These are phyloP conservation scores for Tilletia horrida DNA, from an alignment of 1,284 basidiomycete species.

Conservation along the genomic window DNA sequence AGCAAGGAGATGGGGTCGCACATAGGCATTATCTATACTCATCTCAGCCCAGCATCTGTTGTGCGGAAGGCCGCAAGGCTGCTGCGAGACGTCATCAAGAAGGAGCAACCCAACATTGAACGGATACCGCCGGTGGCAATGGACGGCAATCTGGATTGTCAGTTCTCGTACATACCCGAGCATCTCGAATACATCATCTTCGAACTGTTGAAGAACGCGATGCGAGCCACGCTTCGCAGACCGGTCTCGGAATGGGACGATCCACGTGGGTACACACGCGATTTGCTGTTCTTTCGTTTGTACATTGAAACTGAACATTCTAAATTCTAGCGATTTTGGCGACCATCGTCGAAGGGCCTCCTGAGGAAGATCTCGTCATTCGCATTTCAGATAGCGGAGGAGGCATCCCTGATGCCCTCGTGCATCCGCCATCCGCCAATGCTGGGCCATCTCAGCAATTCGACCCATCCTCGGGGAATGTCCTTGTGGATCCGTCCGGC, in stretches of 20 bases:
- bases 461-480: too few species aligned
- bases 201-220: conserved; percentile 76
- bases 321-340: conserved; percentile 29
- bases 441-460: too few species aligned
- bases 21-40: conserved; percentile 82
- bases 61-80: conserved; percentile 65
- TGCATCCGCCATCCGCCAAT: background rate
- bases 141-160: conserved; percentile 70
- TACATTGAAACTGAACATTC: background rate
- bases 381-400: conserved; percentile 45
- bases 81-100: conserved; percentile 65
- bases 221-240: conserved; percentile 42
- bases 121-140: conserved; percentile 66
- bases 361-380: conserved; percentile 50
- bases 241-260: conserved; percentile 26
- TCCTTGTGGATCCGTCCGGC: background rate
- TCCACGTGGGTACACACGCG: conserved; percentile 18
- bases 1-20: conserved; percentile 56
- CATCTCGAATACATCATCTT: conserved; percentile 84
- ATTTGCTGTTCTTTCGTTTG: conserved; percentile 13
- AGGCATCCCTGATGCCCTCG: conserved; percentile 19
- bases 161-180: conserved; percentile 80
- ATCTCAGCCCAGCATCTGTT: conserved; percentile 63
- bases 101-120: conserved; percentile 55
- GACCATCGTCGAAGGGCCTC: conserved; percentile 50